phyloP scores from a whole-genome alignment of 1,284 basidiomycete genomes.

The Moniliophthora roreri region DNA sequence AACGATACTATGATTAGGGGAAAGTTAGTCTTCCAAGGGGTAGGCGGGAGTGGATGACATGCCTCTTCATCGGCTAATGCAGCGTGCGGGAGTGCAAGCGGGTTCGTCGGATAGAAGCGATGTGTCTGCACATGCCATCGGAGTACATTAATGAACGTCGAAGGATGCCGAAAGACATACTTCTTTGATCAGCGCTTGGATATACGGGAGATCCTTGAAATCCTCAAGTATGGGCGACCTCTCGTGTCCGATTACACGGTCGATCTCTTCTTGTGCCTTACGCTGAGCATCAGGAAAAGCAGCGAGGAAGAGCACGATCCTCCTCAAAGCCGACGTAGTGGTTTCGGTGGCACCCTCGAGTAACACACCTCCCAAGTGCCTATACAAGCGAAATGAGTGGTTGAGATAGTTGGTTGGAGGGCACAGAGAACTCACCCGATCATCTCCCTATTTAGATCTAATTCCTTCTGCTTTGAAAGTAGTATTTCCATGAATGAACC shows the following conservation, averaged over 20 bases:
- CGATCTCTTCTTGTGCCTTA: conserved; percentile 28
- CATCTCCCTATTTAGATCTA: conserved; percentile 9
- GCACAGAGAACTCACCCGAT: conserved; percentile 6
- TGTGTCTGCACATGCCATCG: conserved; percentile 15
- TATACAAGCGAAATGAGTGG: conserved; percentile 1
- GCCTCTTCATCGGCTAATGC: conserved; percentile 13
- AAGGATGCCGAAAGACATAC: neutral
- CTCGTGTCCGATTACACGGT: conserved; percentile 23
- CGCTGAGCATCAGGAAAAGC: conserved; percentile 25
- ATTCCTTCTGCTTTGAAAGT: conserved; percentile 6
- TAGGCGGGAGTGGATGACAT: neutral
- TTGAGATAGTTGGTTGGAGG: neutral
- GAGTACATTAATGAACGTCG: neutral
- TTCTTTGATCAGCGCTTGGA: conserved; percentile 27
- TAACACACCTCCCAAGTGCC: conserved; percentile 20
- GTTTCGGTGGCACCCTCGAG: conserved; percentile 22
- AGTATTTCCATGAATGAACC: conserved; percentile 11
- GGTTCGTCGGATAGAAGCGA: conserved; percentile 21
- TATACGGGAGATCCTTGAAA: conserved; percentile 26
- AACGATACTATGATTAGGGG: conserved; percentile 9
- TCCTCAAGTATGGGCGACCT: conserved; percentile 26
- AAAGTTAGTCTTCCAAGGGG: neutral
- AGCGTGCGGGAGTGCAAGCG: conserved; percentile 17
- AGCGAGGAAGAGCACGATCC: conserved; percentile 16
- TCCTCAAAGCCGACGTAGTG: conserved; percentile 15